These are phyloP conservation scores for Corylus avellana DNA, from an alignment of 306 rosid genomes.

Conservation along the genomic window DNA sequence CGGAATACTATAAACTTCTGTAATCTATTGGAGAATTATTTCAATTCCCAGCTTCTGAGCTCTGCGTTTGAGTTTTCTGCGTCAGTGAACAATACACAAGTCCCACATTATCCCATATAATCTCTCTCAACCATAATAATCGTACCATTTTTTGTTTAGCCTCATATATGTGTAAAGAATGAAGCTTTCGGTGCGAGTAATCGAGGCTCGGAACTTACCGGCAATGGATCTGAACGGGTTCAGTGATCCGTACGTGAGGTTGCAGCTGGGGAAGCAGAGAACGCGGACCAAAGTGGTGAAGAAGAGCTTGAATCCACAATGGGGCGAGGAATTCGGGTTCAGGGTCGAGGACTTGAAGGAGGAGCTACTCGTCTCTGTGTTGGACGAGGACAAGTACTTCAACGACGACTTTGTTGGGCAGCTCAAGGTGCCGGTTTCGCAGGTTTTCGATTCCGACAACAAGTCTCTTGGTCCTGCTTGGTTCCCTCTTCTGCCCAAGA, in stretches of 20 bases:
- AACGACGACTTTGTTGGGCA: conserved; percentile 72
- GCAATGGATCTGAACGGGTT: conserved; percentile 59
- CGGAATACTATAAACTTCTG: not conserved
- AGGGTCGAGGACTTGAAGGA: conserved; percentile 78
- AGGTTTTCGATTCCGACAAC: conserved; percentile 58
- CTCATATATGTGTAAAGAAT: conserved; percentile 24
- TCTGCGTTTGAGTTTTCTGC: conserved; percentile 9
- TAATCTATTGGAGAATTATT: conserved; percentile 6
- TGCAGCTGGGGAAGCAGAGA: conserved; percentile 82
- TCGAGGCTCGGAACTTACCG: conserved; percentile 74
- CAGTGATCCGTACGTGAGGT: conserved; percentile 72
- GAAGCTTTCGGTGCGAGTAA: conserved; percentile 80
- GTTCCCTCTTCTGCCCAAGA: conserved; percentile 76
- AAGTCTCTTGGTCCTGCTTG: conserved; percentile 68
- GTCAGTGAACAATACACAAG: conserved; percentile 6
- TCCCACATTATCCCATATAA: not conserved
- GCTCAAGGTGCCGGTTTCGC: conserved; percentile 60
- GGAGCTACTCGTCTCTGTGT: conserved; percentile 56
- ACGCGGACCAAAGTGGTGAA: conserved; percentile 70
- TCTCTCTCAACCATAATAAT: not conserved
- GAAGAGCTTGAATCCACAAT: conserved; percentile 69
- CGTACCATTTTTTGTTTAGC: not conserved
- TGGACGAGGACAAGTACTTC: conserved; percentile 86
- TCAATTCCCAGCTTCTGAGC: conserved; percentile 12
- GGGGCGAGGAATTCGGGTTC: conserved; percentile 82